phyloP scores from a whole-genome alignment of 2,329 filamentous ascomycete genomes.

The Talaromyces pinophilus region DNA sequence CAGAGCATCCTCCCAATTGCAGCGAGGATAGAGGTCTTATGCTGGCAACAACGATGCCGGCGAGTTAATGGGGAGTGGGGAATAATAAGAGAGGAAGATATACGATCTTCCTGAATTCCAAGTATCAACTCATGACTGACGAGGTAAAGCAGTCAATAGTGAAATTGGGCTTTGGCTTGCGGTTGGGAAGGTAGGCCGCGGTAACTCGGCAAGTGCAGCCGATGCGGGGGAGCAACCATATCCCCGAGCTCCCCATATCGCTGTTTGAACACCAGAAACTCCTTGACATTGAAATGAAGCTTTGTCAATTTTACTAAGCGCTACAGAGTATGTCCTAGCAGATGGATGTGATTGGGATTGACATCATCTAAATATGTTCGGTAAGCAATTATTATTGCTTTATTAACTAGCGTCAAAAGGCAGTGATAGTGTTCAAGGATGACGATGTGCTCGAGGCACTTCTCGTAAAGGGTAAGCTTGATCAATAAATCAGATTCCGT shows the following conservation, averaged over 20 bases:
- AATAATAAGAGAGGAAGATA: neutral
- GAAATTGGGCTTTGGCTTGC: neutral
- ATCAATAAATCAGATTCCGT: neutral
- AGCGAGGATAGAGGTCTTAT: neutral
- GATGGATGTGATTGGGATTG: neutral
- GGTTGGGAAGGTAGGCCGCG: neutral
- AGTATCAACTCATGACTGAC: neutral
- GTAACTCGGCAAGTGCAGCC: neutral
- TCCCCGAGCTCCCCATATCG: neutral
- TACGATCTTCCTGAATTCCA: neutral
- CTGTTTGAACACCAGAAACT: neutral
- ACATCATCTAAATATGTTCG: neutral
- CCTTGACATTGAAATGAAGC: neutral
- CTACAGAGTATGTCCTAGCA: no score
- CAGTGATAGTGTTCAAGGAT: no score
- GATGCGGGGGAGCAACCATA: slow-evolving; percentile 6
- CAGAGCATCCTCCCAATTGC: neutral
- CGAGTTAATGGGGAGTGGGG: neutral
- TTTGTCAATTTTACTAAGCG: neutral
- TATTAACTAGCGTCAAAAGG: neutral
- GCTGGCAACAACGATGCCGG: neutral
- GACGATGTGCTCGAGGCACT: no score
- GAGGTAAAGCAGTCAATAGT: neutral
- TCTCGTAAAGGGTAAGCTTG: neutral
- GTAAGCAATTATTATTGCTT: neutral